Conservation (phyloP, 768 basidiomycete species). For the Ephemerocybe angulata region DNA sequence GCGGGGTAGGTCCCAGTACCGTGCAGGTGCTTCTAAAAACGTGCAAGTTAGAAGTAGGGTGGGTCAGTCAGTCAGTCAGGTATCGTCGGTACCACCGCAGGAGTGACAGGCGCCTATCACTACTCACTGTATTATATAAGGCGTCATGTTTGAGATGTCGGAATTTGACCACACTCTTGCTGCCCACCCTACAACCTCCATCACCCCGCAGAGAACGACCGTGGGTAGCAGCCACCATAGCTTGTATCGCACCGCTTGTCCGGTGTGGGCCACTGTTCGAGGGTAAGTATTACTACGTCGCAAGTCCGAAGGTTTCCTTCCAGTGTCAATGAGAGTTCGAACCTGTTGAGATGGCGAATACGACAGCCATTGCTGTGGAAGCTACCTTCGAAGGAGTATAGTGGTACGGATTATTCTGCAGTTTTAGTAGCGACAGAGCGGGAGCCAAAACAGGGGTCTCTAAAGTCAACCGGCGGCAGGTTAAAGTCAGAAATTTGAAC, state of each 20-base stretch:
- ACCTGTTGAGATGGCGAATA: conserved; percentile 41
- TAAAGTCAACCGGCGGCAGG: too few species aligned
- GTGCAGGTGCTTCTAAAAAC: conserved; percentile 36
- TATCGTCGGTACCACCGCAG: neutral
- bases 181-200: conserved; percentile 55
- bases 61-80: neutral
- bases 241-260: conserved; percentile 39
- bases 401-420: too few species aligned
- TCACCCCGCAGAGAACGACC: conserved; percentile 39
- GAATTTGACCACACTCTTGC: conserved; percentile 50
- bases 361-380: conserved; percentile 24
- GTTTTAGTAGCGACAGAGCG: too few species aligned
- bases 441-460: too few species aligned
- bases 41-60: neutral
- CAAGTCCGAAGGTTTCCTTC: neutral
- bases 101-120: neutral
- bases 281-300: neutral
- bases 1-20: conserved; percentile 52
- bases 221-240: conserved; percentile 56
- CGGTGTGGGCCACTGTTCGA: conserved; percentile 40
- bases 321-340: conserved; percentile 7
- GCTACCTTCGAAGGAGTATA: conserved; percentile 23
- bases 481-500: too few species aligned
- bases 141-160: conserved; percentile 16
- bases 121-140: conserved; percentile 41